Evolutionary conservation across 78 protist species (phyloP), one percentile per base, ranked within the genome.

Genomic region (Diacronema lutheri): DNA sequence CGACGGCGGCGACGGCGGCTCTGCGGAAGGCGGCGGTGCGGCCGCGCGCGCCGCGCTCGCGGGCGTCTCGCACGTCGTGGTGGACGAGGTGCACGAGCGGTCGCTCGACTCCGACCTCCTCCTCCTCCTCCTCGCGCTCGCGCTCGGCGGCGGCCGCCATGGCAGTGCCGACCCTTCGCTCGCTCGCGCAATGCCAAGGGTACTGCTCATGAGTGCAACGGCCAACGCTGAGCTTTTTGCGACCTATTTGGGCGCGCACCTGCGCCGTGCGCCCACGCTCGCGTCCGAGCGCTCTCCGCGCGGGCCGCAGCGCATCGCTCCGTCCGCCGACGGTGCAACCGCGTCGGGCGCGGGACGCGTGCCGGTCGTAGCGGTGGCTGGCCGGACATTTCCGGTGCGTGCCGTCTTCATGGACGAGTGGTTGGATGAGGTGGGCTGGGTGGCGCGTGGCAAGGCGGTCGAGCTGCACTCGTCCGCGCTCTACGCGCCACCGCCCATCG

Each of bases 161-260:
- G 80, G 58, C 60, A 3, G 40, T 1, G 55, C 21, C 23, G 26
- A 35, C 14, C n/a, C n/a, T n/a, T n/a, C n/a, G n/a, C n/a, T n/a
- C n/a, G n/a, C n/a, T n/a, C n/a, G n/a, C n/a, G n/a, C 40, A 0
- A 98, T 97, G 35, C 83, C 96, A 4, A 86, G 88, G 38, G 81
- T 95, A 6, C 35, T 96, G 19, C 50, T 92, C 44, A 93, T 90
- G 94, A 72, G 89, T 56, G 98, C 98, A 35, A 94, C 96, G 7
- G 44, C 91, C 38, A 89, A 94, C 88, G 93, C 95, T 6, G 86
- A 90, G 25, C 85, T 83, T 38, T 94, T 95, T 65, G 58, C 94
- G 20, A 23, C 37, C 25, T 96, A 92, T 41, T 94, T 97, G 60
- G 66, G 38, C 4, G 78, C 76, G 71, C 95, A 97, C 20, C n/a